A percentile compares a stretch with the other conserved stretches of the same genome.
phyloP scores from a whole-genome alignment of 371 early-diverging fungal genomes.

The Rhizomucor miehei region DNA sequence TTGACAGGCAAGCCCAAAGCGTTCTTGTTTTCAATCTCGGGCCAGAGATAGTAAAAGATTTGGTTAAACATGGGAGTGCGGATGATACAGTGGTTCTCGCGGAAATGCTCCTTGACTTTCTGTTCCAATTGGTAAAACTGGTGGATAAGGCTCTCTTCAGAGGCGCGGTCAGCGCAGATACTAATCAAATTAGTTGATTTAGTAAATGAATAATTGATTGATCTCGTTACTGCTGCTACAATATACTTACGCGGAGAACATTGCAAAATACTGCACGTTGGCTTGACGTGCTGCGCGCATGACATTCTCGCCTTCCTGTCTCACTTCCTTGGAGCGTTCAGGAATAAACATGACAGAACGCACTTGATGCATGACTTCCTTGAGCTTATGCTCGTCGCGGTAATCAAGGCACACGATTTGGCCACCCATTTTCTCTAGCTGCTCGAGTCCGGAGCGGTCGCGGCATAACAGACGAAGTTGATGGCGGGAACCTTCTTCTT shows the following conservation, averaged over 20 bases:
- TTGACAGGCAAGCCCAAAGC: slow-evolving; percentile 23
- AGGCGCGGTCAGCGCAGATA: not conserved
- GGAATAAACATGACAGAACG: slow-evolving; percentile 21
- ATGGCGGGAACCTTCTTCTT: slow-evolving; percentile 2
- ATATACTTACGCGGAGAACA: slow-evolving; percentile 35
- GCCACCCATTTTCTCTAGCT: slow-evolving; percentile 27
- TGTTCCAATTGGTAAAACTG: slow-evolving; percentile 26
- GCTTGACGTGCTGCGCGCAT: slow-evolving; percentile 20
- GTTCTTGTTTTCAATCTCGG: slow-evolving; percentile 26
- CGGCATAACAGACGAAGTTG: slow-evolving; percentile 34
- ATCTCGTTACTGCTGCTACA: too few relatives aligned
- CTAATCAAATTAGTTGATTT: not conserved
- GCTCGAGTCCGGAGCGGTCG: slow-evolving; percentile 16
- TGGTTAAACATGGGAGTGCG: slow-evolving; percentile 27
- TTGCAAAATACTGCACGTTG: slow-evolving; percentile 21
- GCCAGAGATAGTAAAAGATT: slow-evolving; percentile 33
- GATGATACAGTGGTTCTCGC: slow-evolving; percentile 3
- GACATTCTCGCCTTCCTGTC: slow-evolving; percentile 30
- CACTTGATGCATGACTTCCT: slow-evolving; percentile 17
- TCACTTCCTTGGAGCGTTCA: slow-evolving; percentile 23
- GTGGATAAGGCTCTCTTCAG: slow-evolving; percentile 16
- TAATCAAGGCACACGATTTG: slow-evolving; percentile 31
- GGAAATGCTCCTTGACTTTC: slow-evolving; percentile 20
- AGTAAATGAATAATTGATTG: not conserved
- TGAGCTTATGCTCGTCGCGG: slow-evolving; percentile 20